Conservation (phyloP, 106 monocot species). For the Dendrobium catenatum region DNA sequence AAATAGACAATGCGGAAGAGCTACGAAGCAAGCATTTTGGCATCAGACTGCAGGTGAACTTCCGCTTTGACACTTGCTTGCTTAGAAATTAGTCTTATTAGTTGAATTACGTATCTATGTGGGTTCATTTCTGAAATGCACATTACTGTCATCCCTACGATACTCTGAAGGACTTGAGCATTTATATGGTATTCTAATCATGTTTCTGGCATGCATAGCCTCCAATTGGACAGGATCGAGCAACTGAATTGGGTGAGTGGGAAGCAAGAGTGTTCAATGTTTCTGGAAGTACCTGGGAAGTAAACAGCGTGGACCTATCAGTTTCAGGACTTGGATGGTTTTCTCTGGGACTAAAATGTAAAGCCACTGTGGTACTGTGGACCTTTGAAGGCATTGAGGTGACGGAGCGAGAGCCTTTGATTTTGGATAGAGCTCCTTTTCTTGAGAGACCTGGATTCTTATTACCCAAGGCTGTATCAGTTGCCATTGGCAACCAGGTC, state of each 20-base stretch:
- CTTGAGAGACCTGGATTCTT: conserved; percentile 83
- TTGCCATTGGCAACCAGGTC: conserved; percentile 49
- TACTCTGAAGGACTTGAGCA: neutral
- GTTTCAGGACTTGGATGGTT: conserved; percentile 86
- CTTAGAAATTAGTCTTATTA: neutral
- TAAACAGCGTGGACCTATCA: conserved; percentile 72
- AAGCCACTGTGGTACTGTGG: conserved; percentile 77
- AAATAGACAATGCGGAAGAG: conserved; percentile 78
- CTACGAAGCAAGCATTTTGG: conserved; percentile 73
- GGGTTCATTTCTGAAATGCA: neutral
- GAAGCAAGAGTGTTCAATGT: conserved; percentile 52
- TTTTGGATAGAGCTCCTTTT: conserved; percentile 67
- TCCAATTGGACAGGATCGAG: conserved; percentile 58
- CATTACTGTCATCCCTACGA: neutral
- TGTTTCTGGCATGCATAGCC: conserved; percentile 34
- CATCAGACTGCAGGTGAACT: conserved; percentile 70
- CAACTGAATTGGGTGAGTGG: conserved; percentile 71
- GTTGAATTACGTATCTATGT: neutral
- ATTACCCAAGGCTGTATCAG: conserved; percentile 79
- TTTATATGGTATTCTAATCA: neutral
- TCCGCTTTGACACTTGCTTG: neutral
- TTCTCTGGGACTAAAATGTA: conserved; percentile 83
- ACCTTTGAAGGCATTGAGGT: conserved; percentile 69
- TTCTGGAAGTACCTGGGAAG: conserved; percentile 82
- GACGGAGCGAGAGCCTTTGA: conserved; percentile 69